Conservation (phyloP, 805 yeast genomes). For the Komagataella pastoris region DNA sequence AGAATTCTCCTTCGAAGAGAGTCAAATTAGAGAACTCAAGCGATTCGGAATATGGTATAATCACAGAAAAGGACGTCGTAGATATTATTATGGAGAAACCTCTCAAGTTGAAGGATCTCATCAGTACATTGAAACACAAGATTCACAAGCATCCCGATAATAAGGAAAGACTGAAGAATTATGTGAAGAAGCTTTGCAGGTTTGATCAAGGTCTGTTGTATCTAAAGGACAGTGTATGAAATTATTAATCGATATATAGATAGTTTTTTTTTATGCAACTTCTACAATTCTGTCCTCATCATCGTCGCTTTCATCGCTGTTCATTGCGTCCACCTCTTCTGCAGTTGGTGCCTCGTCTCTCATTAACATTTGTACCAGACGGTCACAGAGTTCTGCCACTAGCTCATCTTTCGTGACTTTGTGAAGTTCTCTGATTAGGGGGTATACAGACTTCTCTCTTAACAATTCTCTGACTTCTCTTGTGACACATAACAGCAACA, state of each 20-base stretch:
- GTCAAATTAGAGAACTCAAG: slow-evolving; percentile 11
- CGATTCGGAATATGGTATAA: slow-evolving; percentile 9
- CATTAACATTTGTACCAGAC: slow-evolving; percentile 82
- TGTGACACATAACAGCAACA: slow-evolving; percentile 70
- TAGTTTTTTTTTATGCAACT: slow-evolving; percentile 21
- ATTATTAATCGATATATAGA: slow-evolving; percentile 2
- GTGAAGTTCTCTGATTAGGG: slow-evolving; percentile 78
- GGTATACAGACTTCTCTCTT: slow-evolving; percentile 75
- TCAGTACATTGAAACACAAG: slow-evolving; percentile 45
- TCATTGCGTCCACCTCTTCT: slow-evolving; percentile 32
- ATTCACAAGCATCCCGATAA: slow-evolving; percentile 53
- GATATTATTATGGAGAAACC: slow-evolving; percentile 44
- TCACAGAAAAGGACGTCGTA: slow-evolving; percentile 64
- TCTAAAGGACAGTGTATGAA: slow-evolving; percentile 5
- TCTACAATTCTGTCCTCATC: slow-evolving; percentile 41
- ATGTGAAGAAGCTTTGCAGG: slow-evolving; percentile 15
- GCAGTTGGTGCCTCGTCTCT: slow-evolving; percentile 62
- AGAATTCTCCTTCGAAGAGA: slow-evolving; percentile 17
- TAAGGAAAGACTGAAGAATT: slow-evolving; percentile 38
- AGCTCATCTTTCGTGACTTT: slow-evolving; percentile 28
- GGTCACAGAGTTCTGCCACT: slow-evolving; percentile 61
- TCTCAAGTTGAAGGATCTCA: slow-evolving; percentile 38
- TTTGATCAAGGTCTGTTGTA: slow-evolving; percentile 15
- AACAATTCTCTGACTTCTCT: slow-evolving; percentile 58
- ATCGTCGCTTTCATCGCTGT: slow-evolving; percentile 30